Percentiles rank a stretch among this genome's conserved stretches.
These are phyloP conservation scores for Tricholoma furcatifolium DNA, from an alignment of 768 basidiomycete species.

Conservation along the genomic window DNA sequence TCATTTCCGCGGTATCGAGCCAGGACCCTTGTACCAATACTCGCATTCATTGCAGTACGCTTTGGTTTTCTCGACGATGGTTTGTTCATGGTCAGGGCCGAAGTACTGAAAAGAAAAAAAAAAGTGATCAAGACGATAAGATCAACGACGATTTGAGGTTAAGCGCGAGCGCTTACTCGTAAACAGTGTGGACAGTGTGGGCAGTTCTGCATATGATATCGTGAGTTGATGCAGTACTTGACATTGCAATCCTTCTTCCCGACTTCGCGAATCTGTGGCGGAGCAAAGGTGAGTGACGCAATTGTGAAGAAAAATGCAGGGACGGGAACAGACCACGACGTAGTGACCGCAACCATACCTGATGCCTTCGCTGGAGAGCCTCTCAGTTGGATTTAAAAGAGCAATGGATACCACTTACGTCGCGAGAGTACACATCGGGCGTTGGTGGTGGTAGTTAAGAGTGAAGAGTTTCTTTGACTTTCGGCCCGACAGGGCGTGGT, in stretches of 20 bases:
- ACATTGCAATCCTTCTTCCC: slow-evolving; percentile 55
- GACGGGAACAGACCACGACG: slow-evolving; percentile 49
- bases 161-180: slow-evolving; percentile 32
- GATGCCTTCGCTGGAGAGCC: slow-evolving; percentile 60
- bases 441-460: slow-evolving; percentile 6
- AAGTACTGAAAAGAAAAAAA: slow-evolving; percentile 47
- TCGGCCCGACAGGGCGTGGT: slow-evolving; percentile 3
- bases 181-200: slow-evolving; percentile 42
- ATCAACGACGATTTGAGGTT: slow-evolving; percentile 1
- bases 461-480: neutral
- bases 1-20: slow-evolving; percentile 34
- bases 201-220: slow-evolving; percentile 31
- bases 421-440: slow-evolving; percentile 53
- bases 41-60: slow-evolving; percentile 60
- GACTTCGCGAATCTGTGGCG: slow-evolving; percentile 45
- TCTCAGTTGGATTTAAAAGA: slow-evolving; percentile 21
- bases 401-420: slow-evolving; percentile 38
- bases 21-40: slow-evolving; percentile 54
- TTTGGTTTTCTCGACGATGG: slow-evolving; percentile 45
- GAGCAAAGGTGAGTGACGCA: slow-evolving; percentile 5
- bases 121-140: slow-evolving; percentile 8
- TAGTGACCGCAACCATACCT: slow-evolving; percentile 83
- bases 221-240: slow-evolving; percentile 38
- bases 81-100: slow-evolving; percentile 70
- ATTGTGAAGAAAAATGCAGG: slow-evolving; percentile 3